phyloP scores from a whole-genome alignment of 164 flowering plant genomes.

The Magnolia officinalis region DNA sequence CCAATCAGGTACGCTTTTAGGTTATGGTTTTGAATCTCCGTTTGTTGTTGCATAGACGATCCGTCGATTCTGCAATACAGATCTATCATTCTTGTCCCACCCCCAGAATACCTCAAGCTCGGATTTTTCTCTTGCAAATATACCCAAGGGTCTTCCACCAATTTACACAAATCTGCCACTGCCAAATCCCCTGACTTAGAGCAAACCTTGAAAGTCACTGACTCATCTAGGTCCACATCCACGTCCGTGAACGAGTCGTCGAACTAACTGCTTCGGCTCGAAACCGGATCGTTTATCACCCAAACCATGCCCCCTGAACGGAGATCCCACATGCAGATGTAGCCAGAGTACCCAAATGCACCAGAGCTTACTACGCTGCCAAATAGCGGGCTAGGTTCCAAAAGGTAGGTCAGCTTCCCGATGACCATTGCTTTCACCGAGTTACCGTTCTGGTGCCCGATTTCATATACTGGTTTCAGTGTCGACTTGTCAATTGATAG shows the following conservation, averaged over 20 bases:
- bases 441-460: conserved; percentile 58
- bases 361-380: conserved; percentile 54
- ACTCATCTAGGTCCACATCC: conserved; percentile 54
- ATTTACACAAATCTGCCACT: conserved; percentile 65
- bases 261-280: conserved; percentile 73
- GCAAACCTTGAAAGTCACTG: conserved; percentile 60
- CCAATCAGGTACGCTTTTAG: too few relatives aligned
- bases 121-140: conserved; percentile 79
- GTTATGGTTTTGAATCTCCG: too few relatives aligned
- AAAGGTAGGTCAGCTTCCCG: conserved; percentile 35
- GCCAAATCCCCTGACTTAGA: conserved; percentile 83
- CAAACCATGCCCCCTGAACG: conserved; percentile 63
- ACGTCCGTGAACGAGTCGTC: conserved; percentile 85
- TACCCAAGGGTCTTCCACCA: conserved; percentile 89
- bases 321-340: conserved; percentile 77
- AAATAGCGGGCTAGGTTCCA: conserved; percentile 28
- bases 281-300: conserved; percentile 91
- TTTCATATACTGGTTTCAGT: conserved; percentile 41
- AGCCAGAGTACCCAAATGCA: conserved; percentile 87
- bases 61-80: too few relatives aligned
- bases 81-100: conserved; percentile 10
- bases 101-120: conserved; percentile 37
- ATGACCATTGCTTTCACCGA: conserved; percentile 49
- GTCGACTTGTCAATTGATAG: conserved; percentile 62
- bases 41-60: too few relatives aligned